Evolutionary conservation across 2,329 filamentous ascomycete genomes (phyloP).

Genomic region (Aureobasidium melanogenum): DNA sequence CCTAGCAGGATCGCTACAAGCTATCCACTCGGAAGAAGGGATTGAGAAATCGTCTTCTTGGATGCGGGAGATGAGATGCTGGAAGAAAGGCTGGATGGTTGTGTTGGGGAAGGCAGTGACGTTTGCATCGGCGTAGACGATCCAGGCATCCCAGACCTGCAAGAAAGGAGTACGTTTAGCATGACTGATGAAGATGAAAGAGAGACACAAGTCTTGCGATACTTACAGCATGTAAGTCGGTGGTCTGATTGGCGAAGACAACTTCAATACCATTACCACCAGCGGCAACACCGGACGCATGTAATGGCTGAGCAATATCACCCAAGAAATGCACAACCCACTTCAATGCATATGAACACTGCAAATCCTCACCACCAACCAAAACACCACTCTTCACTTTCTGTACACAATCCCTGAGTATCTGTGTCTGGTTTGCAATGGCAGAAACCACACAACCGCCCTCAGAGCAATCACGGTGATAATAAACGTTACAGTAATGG

Average conservation of each 20-base stretch:
- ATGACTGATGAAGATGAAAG: background rate
- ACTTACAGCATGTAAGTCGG: conserved; percentile 30
- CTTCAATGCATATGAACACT: conserved; percentile 33
- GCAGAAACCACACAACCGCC: conserved; percentile 34
- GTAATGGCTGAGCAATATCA: conserved; percentile 34
- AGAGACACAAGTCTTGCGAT: background rate
- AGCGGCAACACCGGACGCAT: conserved; percentile 29
- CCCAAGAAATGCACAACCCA: conserved; percentile 35
- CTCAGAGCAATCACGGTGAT: conserved; percentile 28
- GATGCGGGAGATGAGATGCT: conserved; percentile 28
- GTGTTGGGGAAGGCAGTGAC: conserved; percentile 28
- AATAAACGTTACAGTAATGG: conserved; percentile 27
- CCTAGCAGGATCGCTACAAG: conserved; percentile 27
- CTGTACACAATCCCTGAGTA: conserved; percentile 28
- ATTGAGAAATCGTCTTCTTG: conserved; percentile 27
- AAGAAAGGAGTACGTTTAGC: background rate
- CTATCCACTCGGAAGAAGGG: conserved; percentile 28
- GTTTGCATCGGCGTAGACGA: conserved; percentile 29
- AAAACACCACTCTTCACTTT: conserved; percentile 21
- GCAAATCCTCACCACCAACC: conserved; percentile 23
- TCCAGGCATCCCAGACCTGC: conserved; percentile 32
- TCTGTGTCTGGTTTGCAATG: conserved; percentile 33
- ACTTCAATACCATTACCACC: conserved; percentile 32
- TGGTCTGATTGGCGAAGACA: conserved; percentile 26
- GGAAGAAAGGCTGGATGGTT: conserved; percentile 29